Evolutionary conservation across 768 basidiomycete genomes (phyloP), one percentile per base, ranked within the genome.

Genomic region (Fomitopsis pulvina): DNA sequence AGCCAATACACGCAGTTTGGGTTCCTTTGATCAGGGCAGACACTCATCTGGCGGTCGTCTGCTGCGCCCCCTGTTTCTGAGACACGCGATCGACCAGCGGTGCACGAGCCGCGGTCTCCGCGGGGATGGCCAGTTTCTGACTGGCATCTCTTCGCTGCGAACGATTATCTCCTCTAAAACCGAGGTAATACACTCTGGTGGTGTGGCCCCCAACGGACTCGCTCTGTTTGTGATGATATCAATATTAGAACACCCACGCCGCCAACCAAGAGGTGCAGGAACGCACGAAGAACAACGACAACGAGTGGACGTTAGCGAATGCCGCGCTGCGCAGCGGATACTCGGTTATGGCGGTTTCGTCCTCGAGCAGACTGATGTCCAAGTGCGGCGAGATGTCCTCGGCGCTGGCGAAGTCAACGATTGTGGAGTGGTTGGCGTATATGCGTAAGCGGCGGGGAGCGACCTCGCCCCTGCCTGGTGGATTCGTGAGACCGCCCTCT

Each of bases 261-360:
- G 25, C 7, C 34, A 45, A 29, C 43, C 12, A 41, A 41, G 41
- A 34, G 47, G 16, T 44, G 30, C 47, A 25, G 37, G 10, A n/a
- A 76, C 89, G 59, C 61, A 92, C 90, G 61, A 92, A 90, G 68
- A 87, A 87, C 4, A 92, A 66, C 2, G 86, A 87, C 26, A 91
- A 63, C 0, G 83, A 76, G 55, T 79, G 83, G 45, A 91, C 72
- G 60, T 79, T 92, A 6, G 86, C 68, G 60, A 92, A 90, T 6
- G 87, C 81, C 16, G 89, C 81, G 0, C 82, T 77, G 22, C 82
- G 78, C 26, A 92, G 57, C 0, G 89, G 90, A 56, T 92, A 92
- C 63, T 92, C 89, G 2, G 79, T 74, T 4, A 82, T 79, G 14
- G 73, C 70, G 0, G 77, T 71, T 60, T 87, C 84, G 16, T 84